Evolutionary conservation across 305 asterid genomes (phyloP).

Genomic region (Fraxinus angustifolia): DNA sequence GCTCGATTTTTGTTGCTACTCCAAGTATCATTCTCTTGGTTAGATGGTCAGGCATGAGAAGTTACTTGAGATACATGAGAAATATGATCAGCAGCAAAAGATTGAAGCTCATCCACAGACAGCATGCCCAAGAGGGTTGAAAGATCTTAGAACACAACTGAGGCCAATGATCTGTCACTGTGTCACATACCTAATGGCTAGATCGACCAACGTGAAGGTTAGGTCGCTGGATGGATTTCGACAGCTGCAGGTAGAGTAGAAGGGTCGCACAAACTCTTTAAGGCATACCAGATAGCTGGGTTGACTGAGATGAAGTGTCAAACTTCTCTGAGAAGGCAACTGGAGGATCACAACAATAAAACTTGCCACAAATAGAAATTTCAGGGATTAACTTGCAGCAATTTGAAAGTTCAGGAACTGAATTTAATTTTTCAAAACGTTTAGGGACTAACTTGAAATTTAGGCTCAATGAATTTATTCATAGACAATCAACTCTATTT

Average conservation of each 20-base stretch:
- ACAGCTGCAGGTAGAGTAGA: not conserved
- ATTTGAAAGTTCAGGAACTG: not conserved
- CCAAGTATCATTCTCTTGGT: not conserved
- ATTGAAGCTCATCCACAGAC: not conserved
- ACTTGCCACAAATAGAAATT: not conserved
- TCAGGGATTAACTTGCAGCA: not conserved
- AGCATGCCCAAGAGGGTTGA: not conserved
- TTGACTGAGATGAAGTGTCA: not conserved
- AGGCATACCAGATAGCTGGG: not conserved
- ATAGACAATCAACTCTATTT: not conserved
- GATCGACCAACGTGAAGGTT: not conserved
- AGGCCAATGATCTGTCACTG: not conserved
- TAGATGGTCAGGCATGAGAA: not conserved
- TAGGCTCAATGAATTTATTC: not conserved
- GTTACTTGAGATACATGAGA: not conserved
- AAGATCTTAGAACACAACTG: not conserved
- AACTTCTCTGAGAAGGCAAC: not conserved
- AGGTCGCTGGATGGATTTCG: not conserved
- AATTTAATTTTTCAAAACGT: not conserved
- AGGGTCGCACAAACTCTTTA: not conserved
- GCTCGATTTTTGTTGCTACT: not conserved
- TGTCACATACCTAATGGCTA: not conserved
- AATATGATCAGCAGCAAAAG: not conserved
- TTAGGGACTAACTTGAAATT: not conserved
- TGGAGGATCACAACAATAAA: not conserved